Evolutionary conservation across 2,329 filamentous ascomycete species (phyloP).

Genomic region (Myriosclerotinia curreyana): DNA sequence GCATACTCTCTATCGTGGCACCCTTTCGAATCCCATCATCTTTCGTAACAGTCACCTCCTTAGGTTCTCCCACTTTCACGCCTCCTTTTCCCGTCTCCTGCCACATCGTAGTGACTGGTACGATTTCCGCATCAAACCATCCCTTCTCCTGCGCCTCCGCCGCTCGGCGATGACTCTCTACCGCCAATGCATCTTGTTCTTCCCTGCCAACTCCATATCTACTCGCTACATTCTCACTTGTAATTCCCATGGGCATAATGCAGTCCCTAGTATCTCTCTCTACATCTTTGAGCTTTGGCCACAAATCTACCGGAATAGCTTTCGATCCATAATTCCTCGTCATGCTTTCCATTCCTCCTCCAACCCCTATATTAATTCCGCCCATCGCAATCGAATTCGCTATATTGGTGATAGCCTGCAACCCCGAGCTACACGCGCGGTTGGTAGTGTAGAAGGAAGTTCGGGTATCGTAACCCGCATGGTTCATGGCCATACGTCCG

Average conservation of each 20-base stretch:
- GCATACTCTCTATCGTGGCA: conserved; percentile 67
- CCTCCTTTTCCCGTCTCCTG: conserved; percentile 62
- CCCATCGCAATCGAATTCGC: conserved; percentile 74
- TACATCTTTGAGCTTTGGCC: conserved; percentile 67
- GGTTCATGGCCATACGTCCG: conserved; percentile 84
- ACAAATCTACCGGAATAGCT: conserved; percentile 81
- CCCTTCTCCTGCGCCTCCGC: conserved; percentile 66
- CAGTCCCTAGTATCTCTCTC: conserved; percentile 74
- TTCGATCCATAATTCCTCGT: conserved; percentile 80
- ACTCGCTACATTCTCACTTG: conserved; percentile 80
- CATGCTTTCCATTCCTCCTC: conserved; percentile 95
- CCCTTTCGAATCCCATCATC: conserved; percentile 80
- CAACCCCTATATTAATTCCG: conserved; percentile 70
- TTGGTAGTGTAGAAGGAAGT: conserved; percentile 85
- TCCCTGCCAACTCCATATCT: conserved; percentile 69
- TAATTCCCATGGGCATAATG: conserved; percentile 92
- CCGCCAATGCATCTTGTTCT: conserved; percentile 83
- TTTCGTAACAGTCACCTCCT: conserved; percentile 63
- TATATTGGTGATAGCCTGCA: conserved; percentile 73
- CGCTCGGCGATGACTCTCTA: conserved; percentile 70
- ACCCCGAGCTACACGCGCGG: conserved; percentile 75
- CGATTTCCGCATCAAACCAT: conserved; percentile 73
- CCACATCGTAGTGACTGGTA: conserved; percentile 71
- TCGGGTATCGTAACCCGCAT: conserved; percentile 70
- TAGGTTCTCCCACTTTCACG: conserved; percentile 52